Evolutionary conservation across 192 early-diverging fungal species (phyloP), one percentile per base, ranked within the genome.

Genomic region (Gaertneriomyces semiglobifer): DNA sequence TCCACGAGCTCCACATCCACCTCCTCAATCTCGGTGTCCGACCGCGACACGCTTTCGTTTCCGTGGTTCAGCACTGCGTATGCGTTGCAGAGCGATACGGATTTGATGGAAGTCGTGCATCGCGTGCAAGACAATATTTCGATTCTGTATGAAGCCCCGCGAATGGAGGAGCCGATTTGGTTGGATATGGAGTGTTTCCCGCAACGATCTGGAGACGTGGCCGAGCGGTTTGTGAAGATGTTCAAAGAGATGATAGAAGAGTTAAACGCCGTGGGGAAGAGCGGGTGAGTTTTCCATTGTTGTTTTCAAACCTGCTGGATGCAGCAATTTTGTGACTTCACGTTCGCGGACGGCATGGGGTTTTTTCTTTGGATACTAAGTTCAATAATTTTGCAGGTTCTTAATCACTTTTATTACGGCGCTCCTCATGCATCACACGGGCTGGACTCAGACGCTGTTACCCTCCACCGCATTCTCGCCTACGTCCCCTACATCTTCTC

Each of bases 111-210:
- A 12, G 66, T 44, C 12, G 43, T 71, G 14, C 46, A 72, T 46
- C 62, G 11, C 11, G 60, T 72, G 42, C 70, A 52, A 20, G 20
- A 16, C 39, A 9, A 71, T 6, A 25, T 72, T 45, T 59, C 20
- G 45, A 38, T 42, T 50, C 18, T 72, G 16, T 73, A 38, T 45
- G 58, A 44, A 9, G 12, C 53, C 18, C 70, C 70, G 25, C 43
- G 70, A 12, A 69, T 72, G 33, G 39, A 72, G 20, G 59, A 71
- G 18, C 70, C 70, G 16, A 12, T 72, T 25, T 72, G 70, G 70
- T 44, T 72, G 50, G 65, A 68, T 44, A 72, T 72, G 70, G 16
- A 61, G 44, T 72, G 57, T 16, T 72, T 72, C 46, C 68, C 70
- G 6, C 18, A 14, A 33, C 47, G 44, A n/a, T 57, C 48, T 44